A percentile compares a stretch with the other conserved stretches of the same genome.
Evolutionary conservation across 2,329 filamentous ascomycete species (phyloP).

Genomic region (Didymellaceae sp.): DNA sequence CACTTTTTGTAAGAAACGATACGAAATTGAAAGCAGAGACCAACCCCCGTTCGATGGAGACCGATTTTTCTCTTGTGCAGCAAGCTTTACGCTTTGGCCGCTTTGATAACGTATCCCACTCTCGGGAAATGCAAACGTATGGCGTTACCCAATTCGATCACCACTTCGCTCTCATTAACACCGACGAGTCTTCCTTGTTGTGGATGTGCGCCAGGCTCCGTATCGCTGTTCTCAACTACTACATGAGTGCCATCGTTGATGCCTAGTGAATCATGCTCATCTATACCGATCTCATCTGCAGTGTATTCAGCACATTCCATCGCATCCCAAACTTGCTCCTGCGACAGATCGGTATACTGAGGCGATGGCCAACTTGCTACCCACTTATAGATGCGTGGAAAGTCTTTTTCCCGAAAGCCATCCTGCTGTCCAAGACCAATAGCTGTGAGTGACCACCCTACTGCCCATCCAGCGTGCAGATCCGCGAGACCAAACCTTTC

Average conservation of each 20-base stretch:
- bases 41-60: too few species aligned
- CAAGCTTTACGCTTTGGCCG: neutral
- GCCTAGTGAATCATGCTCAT: conserved; percentile 6
- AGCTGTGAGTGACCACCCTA: conserved; percentile 2
- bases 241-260: neutral
- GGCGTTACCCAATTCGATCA: conserved; percentile 11
- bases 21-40: too few species aligned
- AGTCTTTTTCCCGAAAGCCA: conserved; percentile 1
- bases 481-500: conserved; percentile 11
- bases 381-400: conserved; percentile 8
- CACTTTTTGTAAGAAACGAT: too few species aligned
- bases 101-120: conserved; percentile 10
- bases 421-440: conserved; percentile 2
- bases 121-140: conserved; percentile 12
- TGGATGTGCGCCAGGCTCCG: conserved; percentile 8
- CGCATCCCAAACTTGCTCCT: neutral
- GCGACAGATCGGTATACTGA: neutral
- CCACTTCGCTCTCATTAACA: neutral
- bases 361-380: neutral
- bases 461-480: conserved; percentile 12
- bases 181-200: conserved; percentile 13
- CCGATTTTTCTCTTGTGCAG: neutral
- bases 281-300: conserved; percentile 4
- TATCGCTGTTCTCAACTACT: conserved; percentile 7
- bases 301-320: neutral